Percentiles rank a stretch among this genome's conserved stretches.
These are phyloP conservation scores for Yarrowia phangngaensis DNA, from an alignment of 805 yeast species.

Conservation along the genomic window DNA sequence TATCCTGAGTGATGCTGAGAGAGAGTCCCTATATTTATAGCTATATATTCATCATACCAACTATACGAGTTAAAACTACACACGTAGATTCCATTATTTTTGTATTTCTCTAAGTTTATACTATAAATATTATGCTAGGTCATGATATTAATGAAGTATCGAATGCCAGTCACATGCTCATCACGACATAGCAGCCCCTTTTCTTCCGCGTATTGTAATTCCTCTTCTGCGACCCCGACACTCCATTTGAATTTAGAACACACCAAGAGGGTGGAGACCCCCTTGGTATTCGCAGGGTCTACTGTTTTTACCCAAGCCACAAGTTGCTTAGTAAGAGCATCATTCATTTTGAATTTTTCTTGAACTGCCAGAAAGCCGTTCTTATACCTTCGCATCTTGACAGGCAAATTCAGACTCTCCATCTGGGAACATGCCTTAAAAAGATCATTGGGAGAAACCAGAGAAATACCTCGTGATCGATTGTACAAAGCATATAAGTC, in stretches of 20 bases:
- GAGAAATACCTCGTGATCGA: conserved; percentile 58
- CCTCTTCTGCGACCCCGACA: conserved; percentile 59
- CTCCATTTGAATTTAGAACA: conserved; percentile 59
- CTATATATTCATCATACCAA: conserved; percentile 2
- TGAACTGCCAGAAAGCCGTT: conserved; percentile 45
- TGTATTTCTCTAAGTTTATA: neutral
- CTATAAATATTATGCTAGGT: conserved; percentile 12
- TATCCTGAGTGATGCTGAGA: conserved; percentile 16
- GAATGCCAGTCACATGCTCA: conserved; percentile 61
- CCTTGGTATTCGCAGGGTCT: conserved; percentile 35
- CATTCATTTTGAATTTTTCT: conserved; percentile 40
- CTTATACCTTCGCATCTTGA: conserved; percentile 44
- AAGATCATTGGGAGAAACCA: conserved; percentile 68
- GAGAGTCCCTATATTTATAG: conserved; percentile 10
- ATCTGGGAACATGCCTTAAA: conserved; percentile 57
- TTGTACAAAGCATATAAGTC: conserved; percentile 65
- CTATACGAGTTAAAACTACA: neutral
- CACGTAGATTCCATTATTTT: neutral
- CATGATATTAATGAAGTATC: conserved; percentile 52
- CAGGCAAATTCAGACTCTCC: conserved; percentile 55
- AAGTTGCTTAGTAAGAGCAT: conserved; percentile 41
- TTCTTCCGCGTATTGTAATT: conserved; percentile 56
- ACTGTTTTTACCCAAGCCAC: conserved; percentile 33
- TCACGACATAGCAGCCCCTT: conserved; percentile 61
- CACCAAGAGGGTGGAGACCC: conserved; percentile 44